phyloP scores from a whole-genome alignment of 2,329 filamentous ascomycete species.

The Clonostachys chloroleuca region DNA sequence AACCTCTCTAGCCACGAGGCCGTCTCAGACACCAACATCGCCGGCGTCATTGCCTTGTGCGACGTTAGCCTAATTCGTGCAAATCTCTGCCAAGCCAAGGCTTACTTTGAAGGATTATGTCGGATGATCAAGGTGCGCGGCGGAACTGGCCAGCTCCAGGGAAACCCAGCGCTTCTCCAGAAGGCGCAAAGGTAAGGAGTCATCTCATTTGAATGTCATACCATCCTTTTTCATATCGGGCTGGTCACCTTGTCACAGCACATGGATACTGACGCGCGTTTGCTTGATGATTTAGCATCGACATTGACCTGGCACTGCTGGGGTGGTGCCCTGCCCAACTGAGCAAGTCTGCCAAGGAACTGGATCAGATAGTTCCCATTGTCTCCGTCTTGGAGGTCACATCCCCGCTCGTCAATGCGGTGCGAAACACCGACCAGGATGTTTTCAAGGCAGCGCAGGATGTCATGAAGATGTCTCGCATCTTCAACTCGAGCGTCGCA shows the following conservation, averaged over 20 bases:
- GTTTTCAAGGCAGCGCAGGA: neutral
- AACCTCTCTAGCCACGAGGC: conserved; percentile 14
- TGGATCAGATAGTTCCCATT: conserved; percentile 3
- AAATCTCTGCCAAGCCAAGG: conserved; percentile 10
- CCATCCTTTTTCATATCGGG: neutral
- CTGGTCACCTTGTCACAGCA: neutral
- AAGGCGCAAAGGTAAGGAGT: conserved; percentile 4
- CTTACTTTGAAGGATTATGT: conserved; percentile 21
- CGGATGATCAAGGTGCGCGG: conserved; percentile 20
- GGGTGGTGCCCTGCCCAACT: neutral
- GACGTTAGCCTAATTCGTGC: conserved; percentile 15
- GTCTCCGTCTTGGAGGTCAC: conserved; percentile 3
- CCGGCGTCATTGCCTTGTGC: conserved; percentile 13
- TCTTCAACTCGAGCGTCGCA: conserved; percentile 3
- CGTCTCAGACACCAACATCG: conserved; percentile 16
- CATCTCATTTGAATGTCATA: neutral
- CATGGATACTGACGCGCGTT: neutral
- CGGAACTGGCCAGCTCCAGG: conserved; percentile 12
- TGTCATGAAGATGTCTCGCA: conserved; percentile 2
- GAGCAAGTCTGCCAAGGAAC: conserved; percentile 1
- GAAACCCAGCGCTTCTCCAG: conserved; percentile 2
- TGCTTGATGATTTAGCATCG: conserved; percentile 2
- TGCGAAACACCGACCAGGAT: conserved; percentile 1
- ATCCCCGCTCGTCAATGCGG: conserved; percentile 3
- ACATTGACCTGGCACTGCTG: conserved; percentile 4